Evolutionary conservation across 2,329 filamentous ascomycete species (phyloP).

Genomic region (Parascedosporium putredinis): DNA sequence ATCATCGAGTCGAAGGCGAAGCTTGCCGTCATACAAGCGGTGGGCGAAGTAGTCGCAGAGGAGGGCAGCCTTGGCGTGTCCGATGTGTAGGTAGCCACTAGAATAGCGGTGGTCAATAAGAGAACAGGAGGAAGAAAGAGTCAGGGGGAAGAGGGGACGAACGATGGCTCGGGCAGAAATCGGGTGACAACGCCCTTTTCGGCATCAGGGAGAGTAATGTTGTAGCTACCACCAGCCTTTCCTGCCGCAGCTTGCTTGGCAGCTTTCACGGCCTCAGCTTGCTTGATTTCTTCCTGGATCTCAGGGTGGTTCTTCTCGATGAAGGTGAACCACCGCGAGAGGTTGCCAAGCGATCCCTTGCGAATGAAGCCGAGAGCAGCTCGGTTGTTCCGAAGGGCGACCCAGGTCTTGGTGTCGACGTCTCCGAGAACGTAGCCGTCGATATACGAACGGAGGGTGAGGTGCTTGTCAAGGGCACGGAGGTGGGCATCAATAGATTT

Average conservation of each 20-base stretch:
- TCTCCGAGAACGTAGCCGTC: conserved; percentile 70
- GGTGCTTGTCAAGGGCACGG: conserved; percentile 71
- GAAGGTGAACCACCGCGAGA: conserved; percentile 79
- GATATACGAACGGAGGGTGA: conserved; percentile 78
- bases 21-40: conserved; percentile 80
- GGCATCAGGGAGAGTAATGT: conserved; percentile 74
- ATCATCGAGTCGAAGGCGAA: conserved; percentile 90
- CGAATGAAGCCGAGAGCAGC: conserved; percentile 74
- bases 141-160: conserved; percentile 19
- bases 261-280: conserved; percentile 56
- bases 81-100: conserved; percentile 82
- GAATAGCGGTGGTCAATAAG: not conserved
- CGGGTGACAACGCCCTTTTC: conserved; percentile 84
- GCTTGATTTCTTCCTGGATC: conserved; percentile 60
- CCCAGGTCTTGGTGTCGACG: conserved; percentile 74
- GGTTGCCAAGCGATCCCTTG: conserved; percentile 64
- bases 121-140: conserved; percentile 11
- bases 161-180: conserved; percentile 91
- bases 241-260: conserved; percentile 58
- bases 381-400: conserved; percentile 71
- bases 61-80: conserved; percentile 86
- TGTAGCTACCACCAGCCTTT: conserved; percentile 78
- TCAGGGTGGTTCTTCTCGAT: conserved; percentile 74
- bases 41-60: conserved; percentile 97
- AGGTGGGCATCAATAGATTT: conserved; percentile 70